Conservation (phyloP, 2,329 filamentous ascomycete species). For the Penicillium hordei region DNA sequence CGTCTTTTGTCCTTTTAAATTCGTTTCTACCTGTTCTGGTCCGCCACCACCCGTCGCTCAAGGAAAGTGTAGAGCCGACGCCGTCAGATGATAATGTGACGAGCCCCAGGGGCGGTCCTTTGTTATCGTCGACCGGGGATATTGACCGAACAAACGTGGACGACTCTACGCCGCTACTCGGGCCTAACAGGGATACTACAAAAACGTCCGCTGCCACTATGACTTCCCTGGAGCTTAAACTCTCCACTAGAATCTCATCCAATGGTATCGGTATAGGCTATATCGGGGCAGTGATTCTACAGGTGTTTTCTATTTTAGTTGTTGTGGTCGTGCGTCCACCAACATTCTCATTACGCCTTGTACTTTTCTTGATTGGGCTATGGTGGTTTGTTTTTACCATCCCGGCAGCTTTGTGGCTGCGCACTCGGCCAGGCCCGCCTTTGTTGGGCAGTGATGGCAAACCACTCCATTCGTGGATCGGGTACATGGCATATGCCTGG, state of each 20-base stretch:
- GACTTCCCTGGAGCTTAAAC: constrained; percentile 65
- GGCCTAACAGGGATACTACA: constrained; percentile 12
- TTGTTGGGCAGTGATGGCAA: constrained; percentile 47
- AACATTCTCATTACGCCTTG: constrained; percentile 81
- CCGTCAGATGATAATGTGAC: constrained; percentile 6
- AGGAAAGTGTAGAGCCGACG: constrained; percentile 14
- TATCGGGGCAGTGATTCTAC: constrained; percentile 78
- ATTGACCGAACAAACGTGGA: constrained; percentile 5
- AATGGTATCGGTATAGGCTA: constrained; percentile 94
- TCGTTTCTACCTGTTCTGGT: constrained; percentile 92
- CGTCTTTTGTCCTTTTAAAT: constrained; percentile 92
- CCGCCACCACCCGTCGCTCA: constrained; percentile 68
- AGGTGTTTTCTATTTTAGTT: constrained; percentile 76
- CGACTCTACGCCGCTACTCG: constrained; percentile 31
- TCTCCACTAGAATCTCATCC: constrained; percentile 89
- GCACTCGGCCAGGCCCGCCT: constrained; percentile 84
- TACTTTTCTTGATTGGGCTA: constrained; percentile 78
- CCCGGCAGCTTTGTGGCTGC: constrained; percentile 81
- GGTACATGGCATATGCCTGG: constrained; percentile 83
- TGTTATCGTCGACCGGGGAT: constrained; percentile 11
- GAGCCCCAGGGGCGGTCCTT: not conserved
- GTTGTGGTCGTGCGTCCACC: constrained; percentile 72
- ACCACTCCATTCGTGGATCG: constrained; percentile 57
- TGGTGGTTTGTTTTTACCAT: constrained; percentile 96
- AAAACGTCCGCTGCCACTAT: constrained; percentile 5